Conservation (phyloP, 192 early-diverging fungal genomes). For the Obelidium mucronatum region DNA sequence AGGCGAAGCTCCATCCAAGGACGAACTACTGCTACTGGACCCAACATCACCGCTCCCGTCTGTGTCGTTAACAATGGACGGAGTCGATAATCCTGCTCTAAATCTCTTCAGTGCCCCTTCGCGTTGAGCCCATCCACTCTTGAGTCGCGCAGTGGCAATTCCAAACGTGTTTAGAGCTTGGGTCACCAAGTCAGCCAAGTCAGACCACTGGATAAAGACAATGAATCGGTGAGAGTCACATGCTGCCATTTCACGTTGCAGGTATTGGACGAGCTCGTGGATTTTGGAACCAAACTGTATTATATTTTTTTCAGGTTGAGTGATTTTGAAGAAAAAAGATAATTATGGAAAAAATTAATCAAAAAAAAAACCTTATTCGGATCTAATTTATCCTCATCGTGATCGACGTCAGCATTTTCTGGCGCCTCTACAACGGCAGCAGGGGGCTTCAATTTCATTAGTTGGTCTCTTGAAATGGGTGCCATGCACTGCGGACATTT, state of each 20-base stretch:
- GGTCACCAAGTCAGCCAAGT: slow-evolving; percentile 26
- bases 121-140: slow-evolving; percentile 29
- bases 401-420: not conserved
- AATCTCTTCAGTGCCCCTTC: slow-evolving; percentile 12
- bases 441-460: slow-evolving; percentile 20
- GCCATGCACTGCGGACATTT: slow-evolving; percentile 10
- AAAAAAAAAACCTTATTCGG: not conserved
- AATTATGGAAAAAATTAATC: not conserved
- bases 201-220: slow-evolving; percentile 33
- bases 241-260: not conserved
- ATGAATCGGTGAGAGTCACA: slow-evolving; percentile 2
- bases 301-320: no score
- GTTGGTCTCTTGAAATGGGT: not conserved
- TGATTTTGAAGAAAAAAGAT: not conserved
- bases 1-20: no score
- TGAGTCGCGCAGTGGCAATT: slow-evolving; percentile 22
- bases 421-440: not conserved
- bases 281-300: slow-evolving; percentile 41
- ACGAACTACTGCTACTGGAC: no score
- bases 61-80: not conserved
- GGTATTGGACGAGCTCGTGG: slow-evolving; percentile 28
- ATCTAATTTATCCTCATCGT: slow-evolving; percentile 12
- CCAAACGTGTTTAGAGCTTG: slow-evolving; percentile 31
- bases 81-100: slow-evolving; percentile 13
- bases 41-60: not conserved